phyloP scores from a whole-genome alignment of 257 asterid genomes.

The Primulina eburnea region DNA sequence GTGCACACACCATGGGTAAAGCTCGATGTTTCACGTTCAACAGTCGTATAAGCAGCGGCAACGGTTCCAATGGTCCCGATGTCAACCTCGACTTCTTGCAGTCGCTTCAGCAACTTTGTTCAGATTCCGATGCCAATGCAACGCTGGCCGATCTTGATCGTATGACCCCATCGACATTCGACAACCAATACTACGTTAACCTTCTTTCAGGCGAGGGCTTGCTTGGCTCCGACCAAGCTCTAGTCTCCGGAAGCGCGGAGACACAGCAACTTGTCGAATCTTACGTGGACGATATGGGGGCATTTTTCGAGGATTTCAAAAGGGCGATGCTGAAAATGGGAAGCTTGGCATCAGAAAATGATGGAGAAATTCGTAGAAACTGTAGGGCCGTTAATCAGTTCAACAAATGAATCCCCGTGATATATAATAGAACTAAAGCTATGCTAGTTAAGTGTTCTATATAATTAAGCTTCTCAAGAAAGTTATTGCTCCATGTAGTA shows the following conservation, averaged over 20 bases:
- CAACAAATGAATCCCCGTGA: neutral
- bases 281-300: constrained; percentile 34
- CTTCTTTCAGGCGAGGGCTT: constrained; percentile 68
- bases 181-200: constrained; percentile 69
- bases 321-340: constrained; percentile 79
- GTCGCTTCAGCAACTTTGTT: constrained; percentile 65
- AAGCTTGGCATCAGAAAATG: constrained; percentile 31
- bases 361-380: constrained; percentile 57
- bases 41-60: constrained; percentile 37
- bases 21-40: constrained; percentile 74
- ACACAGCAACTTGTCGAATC: constrained; percentile 38
- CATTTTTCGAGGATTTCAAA: constrained; percentile 51
- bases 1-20: constrained; percentile 86
- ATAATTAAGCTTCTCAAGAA: neutral
- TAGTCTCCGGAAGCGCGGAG: constrained; percentile 35
- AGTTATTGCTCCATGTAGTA: neutral
- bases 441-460: neutral
- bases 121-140: constrained; percentile 33
- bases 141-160: constrained; percentile 71
- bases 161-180: constrained; percentile 52
- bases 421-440: neutral
- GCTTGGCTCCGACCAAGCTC: constrained; percentile 66
- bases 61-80: constrained; percentile 27
- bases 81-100: constrained; percentile 48
- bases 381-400: constrained; percentile 54